Percentiles rank a stretch among this genome's conserved stretches.
These are phyloP conservation scores for Withania somnifera DNA, from an alignment of 305 asterid species.

Conservation along the genomic window DNA sequence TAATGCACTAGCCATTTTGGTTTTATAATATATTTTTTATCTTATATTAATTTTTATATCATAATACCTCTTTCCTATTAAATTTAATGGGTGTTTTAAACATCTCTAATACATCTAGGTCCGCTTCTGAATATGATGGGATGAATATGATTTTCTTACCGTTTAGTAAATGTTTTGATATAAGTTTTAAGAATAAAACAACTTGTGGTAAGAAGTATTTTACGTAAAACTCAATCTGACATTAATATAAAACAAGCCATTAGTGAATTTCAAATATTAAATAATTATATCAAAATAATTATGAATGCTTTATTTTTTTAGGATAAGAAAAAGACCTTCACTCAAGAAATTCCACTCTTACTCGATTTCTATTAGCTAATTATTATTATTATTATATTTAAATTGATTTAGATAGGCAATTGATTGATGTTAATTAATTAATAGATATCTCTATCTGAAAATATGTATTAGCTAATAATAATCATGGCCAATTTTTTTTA, in stretches of 20 bases:
- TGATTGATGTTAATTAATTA: background rate
- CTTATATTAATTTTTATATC: no score
- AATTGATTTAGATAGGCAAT: background rate
- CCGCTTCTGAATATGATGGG: no score
- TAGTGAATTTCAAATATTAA: background rate
- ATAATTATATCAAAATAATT: background rate
- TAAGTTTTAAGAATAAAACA: background rate
- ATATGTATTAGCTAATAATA: background rate
- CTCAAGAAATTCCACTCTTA: background rate
- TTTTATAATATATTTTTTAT: no score
- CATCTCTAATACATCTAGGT: no score
- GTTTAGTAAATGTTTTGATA: fast-evolving
- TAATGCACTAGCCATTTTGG: no score
- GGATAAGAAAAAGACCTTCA: background rate
- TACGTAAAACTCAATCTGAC: no score
- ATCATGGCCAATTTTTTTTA: background rate
- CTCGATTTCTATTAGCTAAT: background rate
- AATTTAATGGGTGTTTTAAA: no score
- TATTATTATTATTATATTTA: background rate
- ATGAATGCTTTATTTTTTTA: background rate
- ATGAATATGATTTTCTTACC: background rate
- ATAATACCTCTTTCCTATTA: no score
- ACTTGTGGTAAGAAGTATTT: background rate
- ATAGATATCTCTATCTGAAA: background rate
- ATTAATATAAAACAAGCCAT: background rate